Base-by-base conservation (phyloP, 106 monocot genomes). In the Allium fistulosum region DNA sequence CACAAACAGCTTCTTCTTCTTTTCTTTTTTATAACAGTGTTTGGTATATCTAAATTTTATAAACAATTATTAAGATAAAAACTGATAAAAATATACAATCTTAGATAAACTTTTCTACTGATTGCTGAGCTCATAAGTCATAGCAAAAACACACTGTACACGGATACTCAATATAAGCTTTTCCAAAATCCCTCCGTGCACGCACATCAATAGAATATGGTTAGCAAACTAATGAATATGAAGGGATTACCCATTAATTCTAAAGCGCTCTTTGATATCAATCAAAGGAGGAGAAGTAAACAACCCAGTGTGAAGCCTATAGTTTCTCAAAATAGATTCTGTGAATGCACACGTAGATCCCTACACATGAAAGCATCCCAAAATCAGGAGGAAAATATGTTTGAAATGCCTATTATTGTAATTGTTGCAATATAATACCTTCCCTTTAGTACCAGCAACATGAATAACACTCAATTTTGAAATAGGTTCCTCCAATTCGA, bases 271-370 rank as follows among this genome's bases (percentile, higher is more conserved):
- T 7, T 92, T 74, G 12, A 92, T 75, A 59, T 97, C 97, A 69
- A 97, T 92, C 59, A 97, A 71, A 66, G 92, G 97, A 61, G 97
- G 92, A 5, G 92, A 92, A 11, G 92, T 97, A 75, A 97, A 97
- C 7, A 97, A 76, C 4, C 92, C 97, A 10, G 97, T 97, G 49
- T 80, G 83, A n/a, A 87, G 76, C 16, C 92, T 88, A 58, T 87
- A 97, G 52, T 68, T 70, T 22, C 97, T 77, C 17, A 97, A 76
- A 58, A 92, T 97, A 2, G 92, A 89, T 66, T 97, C 97, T 12
- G 92, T 77, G 48, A 97, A 92, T 15, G 84, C 77, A 79, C 97
- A 97, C 8, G 92, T 92, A 8, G 97, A 97, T 16, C 97, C 97
- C 97, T 97, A 58, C 51, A 26, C 8, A 59, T 59, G 22, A 59